These are phyloP conservation scores for Yamadazyma nakazawae DNA, from an alignment of 805 yeast genomes.

Conservation along the genomic window DNA sequence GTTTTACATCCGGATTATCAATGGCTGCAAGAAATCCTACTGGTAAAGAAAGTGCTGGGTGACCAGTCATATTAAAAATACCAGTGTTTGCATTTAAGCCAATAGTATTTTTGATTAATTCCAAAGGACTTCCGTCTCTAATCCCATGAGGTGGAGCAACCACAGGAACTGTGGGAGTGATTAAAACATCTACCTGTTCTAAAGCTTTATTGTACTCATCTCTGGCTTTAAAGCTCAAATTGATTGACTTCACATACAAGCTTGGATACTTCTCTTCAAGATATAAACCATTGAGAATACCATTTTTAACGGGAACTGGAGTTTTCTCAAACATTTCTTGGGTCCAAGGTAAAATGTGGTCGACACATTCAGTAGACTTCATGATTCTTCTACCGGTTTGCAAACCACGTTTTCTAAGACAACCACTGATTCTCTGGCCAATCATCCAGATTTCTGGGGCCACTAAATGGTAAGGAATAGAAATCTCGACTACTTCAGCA, in stretches of 20 bases:
- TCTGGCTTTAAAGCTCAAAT: conserved; percentile 14
- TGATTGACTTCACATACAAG: conserved; percentile 13
- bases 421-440: conserved; percentile 14
- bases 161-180: conserved; percentile 14
- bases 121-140: conserved; percentile 13
- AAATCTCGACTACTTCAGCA: conserved; percentile 17
- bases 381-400: conserved; percentile 12
- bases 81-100: conserved; percentile 16
- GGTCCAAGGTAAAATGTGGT: conserved; percentile 12
- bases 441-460: conserved; percentile 18
- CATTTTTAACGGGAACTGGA: conserved; percentile 13
- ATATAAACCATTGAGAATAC: conserved; percentile 12
- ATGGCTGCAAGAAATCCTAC: conserved; percentile 12
- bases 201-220: conserved; percentile 14
- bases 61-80: conserved; percentile 15
- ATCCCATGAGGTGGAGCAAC: conserved; percentile 17
- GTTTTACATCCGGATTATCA: conserved; percentile 10
- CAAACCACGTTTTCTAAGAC: conserved; percentile 13
- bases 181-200: conserved; percentile 12
- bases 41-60: conserved; percentile 14
- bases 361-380: conserved; percentile 10
- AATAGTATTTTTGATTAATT: conserved; percentile 13
- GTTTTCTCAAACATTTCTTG: conserved; percentile 16
- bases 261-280: conserved; percentile 12
- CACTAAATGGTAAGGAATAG: conserved; percentile 13